phyloP scores from a whole-genome alignment of 1,284 basidiomycete species.

The Rhodotorula glutinis region DNA sequence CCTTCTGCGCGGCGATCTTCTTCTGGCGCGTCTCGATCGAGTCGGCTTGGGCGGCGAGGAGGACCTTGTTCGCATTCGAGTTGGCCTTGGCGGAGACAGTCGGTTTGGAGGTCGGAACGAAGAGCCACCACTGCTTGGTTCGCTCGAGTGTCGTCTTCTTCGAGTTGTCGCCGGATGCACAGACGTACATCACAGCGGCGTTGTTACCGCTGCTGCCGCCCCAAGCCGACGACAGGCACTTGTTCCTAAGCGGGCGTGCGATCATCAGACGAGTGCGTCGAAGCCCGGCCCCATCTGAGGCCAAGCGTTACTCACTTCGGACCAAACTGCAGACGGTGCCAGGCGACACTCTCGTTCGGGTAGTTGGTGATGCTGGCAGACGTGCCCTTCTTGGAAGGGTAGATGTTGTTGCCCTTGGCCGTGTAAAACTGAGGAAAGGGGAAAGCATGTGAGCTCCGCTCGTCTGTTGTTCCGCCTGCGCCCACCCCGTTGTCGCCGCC shows the following conservation, averaged over 20 bases:
- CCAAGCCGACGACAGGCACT: constrained; percentile 27
- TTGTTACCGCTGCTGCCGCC: constrained; percentile 10
- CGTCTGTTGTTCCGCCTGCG: too few relatives aligned
- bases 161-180: constrained; percentile 12
- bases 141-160: constrained; percentile 33
- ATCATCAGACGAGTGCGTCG: too few relatives aligned
- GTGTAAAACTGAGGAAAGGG: neutral
- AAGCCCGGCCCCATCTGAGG: too few relatives aligned
- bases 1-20: constrained; percentile 31
- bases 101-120: constrained; percentile 27
- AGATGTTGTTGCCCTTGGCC: constrained; percentile 29
- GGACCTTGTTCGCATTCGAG: constrained; percentile 18
- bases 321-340: constrained; percentile 25
- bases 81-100: neutral
- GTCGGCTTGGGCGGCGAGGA: constrained; percentile 35
- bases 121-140: constrained; percentile 31
- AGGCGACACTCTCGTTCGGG: constrained; percentile 2
- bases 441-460: neutral
- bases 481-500: too few relatives aligned
- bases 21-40: constrained; percentile 32
- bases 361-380: neutral
- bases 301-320: constrained; percentile 23
- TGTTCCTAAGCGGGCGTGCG: constrained; percentile 12
- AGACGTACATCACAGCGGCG: constrained; percentile 30
- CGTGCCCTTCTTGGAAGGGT: constrained; percentile 13